A percentile compares a stretch with the other conserved stretches of the same genome.
Evolutionary conservation across 2,329 filamentous ascomycete species (phyloP).

Genomic region (Sodiomyces alkalinus): DNA sequence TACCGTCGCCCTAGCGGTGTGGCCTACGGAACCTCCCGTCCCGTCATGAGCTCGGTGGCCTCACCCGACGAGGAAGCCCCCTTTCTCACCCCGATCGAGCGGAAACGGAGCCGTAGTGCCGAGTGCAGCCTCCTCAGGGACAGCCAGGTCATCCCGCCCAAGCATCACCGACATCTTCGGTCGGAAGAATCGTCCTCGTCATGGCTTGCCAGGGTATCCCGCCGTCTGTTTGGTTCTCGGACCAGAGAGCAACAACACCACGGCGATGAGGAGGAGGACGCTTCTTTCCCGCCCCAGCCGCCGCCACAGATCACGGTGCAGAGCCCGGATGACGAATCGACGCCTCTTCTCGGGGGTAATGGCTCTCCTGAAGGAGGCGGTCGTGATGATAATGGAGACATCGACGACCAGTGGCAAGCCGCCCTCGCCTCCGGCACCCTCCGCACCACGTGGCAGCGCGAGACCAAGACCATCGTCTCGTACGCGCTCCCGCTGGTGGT

Average conservation of each 20-base stretch:
- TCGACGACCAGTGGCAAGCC: slow-evolving; percentile 70
- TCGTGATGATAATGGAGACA: slow-evolving; percentile 36
- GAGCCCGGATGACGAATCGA: slow-evolving; percentile 23
- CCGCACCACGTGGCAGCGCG: slow-evolving; percentile 80
- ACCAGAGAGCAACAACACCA: too few relatives aligned
- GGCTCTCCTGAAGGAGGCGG: slow-evolving; percentile 18
- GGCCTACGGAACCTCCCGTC: slow-evolving; percentile 54
- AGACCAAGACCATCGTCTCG: slow-evolving; percentile 62
- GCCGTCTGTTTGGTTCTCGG: slow-evolving; percentile 38
- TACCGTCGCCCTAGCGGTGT: slow-evolving; percentile 71
- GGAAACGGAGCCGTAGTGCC: slow-evolving; percentile 38
- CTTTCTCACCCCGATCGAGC: slow-evolving; percentile 37
- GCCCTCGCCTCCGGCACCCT: slow-evolving; percentile 70
- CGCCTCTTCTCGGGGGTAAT: slow-evolving; percentile 19
- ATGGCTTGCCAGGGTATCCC: slow-evolving; percentile 26
- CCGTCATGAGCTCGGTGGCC: slow-evolving; percentile 46
- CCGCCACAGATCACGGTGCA: slow-evolving; percentile 13
- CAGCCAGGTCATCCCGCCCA: slow-evolving; percentile 50
- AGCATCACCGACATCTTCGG: too few relatives aligned
- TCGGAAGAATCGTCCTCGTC: slow-evolving; percentile 15
- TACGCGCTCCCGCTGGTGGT: slow-evolving; percentile 58
- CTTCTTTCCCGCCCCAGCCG: too few relatives aligned
- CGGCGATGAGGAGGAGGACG: slow-evolving; percentile 27
- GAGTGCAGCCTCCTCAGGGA: slow-evolving; percentile 48
- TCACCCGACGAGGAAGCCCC: slow-evolving; percentile 21